Base-by-base conservation (phyloP, 495 filamentous ascomycete species). In the Cudoniella acicularis region DNA sequence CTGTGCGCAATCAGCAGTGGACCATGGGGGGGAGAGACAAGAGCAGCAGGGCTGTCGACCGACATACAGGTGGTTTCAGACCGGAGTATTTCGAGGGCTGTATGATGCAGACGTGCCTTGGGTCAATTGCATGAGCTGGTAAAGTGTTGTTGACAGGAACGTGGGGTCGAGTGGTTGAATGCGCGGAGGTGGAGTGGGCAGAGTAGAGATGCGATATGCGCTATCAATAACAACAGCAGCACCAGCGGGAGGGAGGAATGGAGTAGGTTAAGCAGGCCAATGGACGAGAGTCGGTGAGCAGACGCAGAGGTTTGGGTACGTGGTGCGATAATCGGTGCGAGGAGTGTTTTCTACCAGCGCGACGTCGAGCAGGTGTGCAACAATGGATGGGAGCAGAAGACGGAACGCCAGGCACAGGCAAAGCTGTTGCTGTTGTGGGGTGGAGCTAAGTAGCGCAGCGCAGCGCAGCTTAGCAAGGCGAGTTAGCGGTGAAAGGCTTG, bases 21-120 rank as follows among this genome's bases (percentile, higher is more conserved):
- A 6, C 21, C 23, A 16, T 8, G 45, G 8, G 20, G 11, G 21
- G 48, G 3, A 50, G 48, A 25, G 57, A n/a, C 17, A 24, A 23
- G 26, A 47, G 21, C 17, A 46, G 24, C 52, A 54, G 57, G 57
- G 52, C 57, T 54, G 36, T 43, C 57, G 16, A 49, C 42, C 21
- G 18, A 41, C 24, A 50, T 54, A 36, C 24, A 30, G 25, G 8
- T 11, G 25, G 9, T 53, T 42, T 25, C 10, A 50, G 22, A 26
- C 48, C 48, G 48, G 48, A 50, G 48, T 50, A 50, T 50, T 50
- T 25, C 20, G n/a, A 17, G 36, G 10, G 20, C 25, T 26, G 23
- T 50, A 21, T 20, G 58, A 54, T 43, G 30, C 36, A 53, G 46
- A 56, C 42, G 59, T 22, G 50, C 27, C 50, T 30, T 40, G 24